Base-by-base conservation (phyloP, 441 rosid species). In the Aleurites moluccanus region DNA sequence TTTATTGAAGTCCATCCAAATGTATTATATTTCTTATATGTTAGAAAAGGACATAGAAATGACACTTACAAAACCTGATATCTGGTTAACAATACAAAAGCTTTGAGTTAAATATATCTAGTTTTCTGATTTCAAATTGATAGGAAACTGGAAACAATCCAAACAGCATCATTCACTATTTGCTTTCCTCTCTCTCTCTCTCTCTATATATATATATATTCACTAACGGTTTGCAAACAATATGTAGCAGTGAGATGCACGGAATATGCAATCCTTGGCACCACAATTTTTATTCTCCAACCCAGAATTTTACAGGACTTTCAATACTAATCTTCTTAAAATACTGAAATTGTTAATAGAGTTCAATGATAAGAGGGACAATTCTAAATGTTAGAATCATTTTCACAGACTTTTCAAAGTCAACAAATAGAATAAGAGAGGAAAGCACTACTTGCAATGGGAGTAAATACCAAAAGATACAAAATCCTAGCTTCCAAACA, bases 281-380 rank as follows among this genome's bases (percentile, higher is more conserved):
- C 27, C 3, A 55, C 23, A 55, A 55, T 7, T 11, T 55, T 55
- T 55, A 27, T n/a, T 55, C 59, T 55, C 4, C 59, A 20, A 11
- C 59, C 25, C 33, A 57, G 63, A 70, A 70, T 38, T 55, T 56
- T 23, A 64, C 52, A 56, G n/a, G 61, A 20, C 72, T 52, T 67
- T 11, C 52, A 28, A 66, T 6, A 27, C 15, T 20, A 9, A 14
- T 0, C 13, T 16, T 28, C 14, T 64, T 35, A n/a, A 27, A 25
- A 65, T 13, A 55, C 33, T 65, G 27, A 74, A 42, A 27, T 11
- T 25, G 15, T 53, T 8, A 55, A 50, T 18, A 25, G 33, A 38
- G 35, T 38, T 65, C 49, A 28, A 53, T 52, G 11, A 27, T 21
- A 55, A 13, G 27, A 30, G 64, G 42, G 57, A 3, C 20, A 47